Base-by-base conservation (phyloP, 805 yeast species). In the Ogataea polymorpha region DNA sequence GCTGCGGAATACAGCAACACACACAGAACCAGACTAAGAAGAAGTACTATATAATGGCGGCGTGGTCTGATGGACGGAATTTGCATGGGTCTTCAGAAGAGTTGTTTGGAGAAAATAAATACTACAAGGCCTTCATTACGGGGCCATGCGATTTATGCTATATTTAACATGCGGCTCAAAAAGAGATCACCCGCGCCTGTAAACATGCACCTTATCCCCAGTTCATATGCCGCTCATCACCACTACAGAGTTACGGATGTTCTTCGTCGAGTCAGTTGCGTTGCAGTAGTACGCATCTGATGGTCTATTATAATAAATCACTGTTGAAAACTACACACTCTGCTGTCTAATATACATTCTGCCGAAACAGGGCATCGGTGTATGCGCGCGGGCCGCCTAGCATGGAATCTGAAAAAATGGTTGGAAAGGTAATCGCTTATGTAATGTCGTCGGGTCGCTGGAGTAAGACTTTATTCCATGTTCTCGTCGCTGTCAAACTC, bases 401-500 rank as follows among this genome's bases (percentile, higher is more conserved):
- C 9, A 7, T 20, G 21, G 21, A 29, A 16, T 18, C 11, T 32
- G 24, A 20, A 23, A n/a, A 12, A 4, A 8, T 17, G 23, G 35
- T 8, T 10, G 10, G 11, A 8, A 7, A 23, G 11, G 10, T 35
- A 24, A 24, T 24, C 14, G 27, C 11, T 24, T 24, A 24, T 24
- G 14, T 24, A 24, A 24, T 24, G 3, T 17, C 4, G 3, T n/a
- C 18, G n/a, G 24, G 17, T 23, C 18, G 15, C 30, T 26, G n/a
- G 18, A 12, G n/a, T 24, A 23, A 23, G 11, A 2, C 11, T 10
- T 44, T 41, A 51, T 32, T 37, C 42, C 53, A 51, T 48, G 14
- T 48, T 49, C 20, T 43, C 41, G 32, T 51, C 55, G 39, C 50
- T 44, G 17, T 45, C 49, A 18, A 43, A 39, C 26, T 51, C 55